These are phyloP conservation scores for Abelmoschus esculentus DNA, from an alignment of 345 rosid genomes.

Conservation along the genomic window DNA sequence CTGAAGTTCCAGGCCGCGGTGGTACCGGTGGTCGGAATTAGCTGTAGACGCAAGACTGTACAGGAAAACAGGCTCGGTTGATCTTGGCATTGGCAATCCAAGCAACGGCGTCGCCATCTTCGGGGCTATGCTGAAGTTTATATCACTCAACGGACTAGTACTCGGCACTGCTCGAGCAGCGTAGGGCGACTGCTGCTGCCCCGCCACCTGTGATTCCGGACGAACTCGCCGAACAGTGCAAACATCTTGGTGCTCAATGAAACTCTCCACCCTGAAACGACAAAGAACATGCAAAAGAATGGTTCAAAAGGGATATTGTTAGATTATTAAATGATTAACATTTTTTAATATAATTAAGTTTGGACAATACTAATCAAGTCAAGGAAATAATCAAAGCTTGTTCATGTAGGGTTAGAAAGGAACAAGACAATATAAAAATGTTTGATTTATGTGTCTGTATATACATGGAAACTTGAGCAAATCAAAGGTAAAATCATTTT, in stretches of 20 bases:
- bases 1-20: conserved; percentile 41
- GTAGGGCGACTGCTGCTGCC: conserved; percentile 41
- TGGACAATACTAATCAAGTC: conserved; percentile 1
- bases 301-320: conserved; percentile 7
- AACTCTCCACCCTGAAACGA: conserved; percentile 65
- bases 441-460: too few species aligned
- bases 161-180: conserved; percentile 71
- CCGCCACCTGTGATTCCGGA: conserved; percentile 30
- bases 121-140: conserved; percentile 42
- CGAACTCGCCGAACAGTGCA: conserved; percentile 47
- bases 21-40: conserved; percentile 10
- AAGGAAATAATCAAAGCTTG: not conserved
- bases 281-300: conserved; percentile 6
- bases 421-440: conserved; percentile 25
- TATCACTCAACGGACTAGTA: conserved; percentile 62
- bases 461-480: conserved; percentile 2
- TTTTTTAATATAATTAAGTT: not conserved
- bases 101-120: conserved; percentile 8
- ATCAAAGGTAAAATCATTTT: not conserved
- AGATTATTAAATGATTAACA: not conserved
- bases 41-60: conserved; percentile 18
- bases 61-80: conserved; percentile 19
- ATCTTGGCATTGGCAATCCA: conserved; percentile 19
- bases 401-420: conserved; percentile 33
- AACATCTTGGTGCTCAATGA: conserved; percentile 79